Evolutionary conservation across 176 grass and related monocot species (phyloP).

Genomic region (Neostapfia colusana): DNA sequence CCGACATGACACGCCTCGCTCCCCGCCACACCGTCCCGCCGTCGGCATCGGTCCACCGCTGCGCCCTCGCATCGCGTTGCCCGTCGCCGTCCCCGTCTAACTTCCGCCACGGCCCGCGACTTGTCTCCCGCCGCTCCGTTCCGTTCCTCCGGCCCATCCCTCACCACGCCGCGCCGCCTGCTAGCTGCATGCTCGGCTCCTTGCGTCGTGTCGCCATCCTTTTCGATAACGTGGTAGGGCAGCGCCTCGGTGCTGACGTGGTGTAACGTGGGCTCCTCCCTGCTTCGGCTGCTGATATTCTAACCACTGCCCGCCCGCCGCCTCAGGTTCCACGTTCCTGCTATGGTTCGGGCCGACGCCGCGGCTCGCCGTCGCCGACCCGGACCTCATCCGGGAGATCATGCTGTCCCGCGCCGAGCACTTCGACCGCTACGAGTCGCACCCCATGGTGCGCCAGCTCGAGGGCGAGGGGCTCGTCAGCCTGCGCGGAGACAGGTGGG

Average conservation of each 20-base stretch:
- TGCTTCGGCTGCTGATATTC: not conserved
- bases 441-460: conserved; percentile 92
- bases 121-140: not conserved
- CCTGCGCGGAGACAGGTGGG: conserved; percentile 91
- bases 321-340: conserved; percentile 86
- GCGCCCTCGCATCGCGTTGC: not conserved
- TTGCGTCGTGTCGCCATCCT: not conserved
- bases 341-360: conserved; percentile 93
- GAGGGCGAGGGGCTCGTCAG: conserved; percentile 95
- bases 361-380: conserved; percentile 80
- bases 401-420: conserved; percentile 69
- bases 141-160: not conserved
- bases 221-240: not conserved
- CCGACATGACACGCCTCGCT: conserved; percentile 29
- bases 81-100: conserved; percentile 26
- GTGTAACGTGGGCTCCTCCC: conserved; percentile 23
- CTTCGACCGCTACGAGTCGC: conserved; percentile 97
- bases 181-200: no score
- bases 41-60: not conserved
- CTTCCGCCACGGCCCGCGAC: not conserved
- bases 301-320: conserved; percentile 23
- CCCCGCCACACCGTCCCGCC: not conserved
- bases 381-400: conserved; percentile 92
- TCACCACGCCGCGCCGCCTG: conserved; percentile 14
- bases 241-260: conserved; percentile 48